phyloP scores from a whole-genome alignment of 2,329 filamentous ascomycete genomes.

The Aspergillus tubingensis region DNA sequence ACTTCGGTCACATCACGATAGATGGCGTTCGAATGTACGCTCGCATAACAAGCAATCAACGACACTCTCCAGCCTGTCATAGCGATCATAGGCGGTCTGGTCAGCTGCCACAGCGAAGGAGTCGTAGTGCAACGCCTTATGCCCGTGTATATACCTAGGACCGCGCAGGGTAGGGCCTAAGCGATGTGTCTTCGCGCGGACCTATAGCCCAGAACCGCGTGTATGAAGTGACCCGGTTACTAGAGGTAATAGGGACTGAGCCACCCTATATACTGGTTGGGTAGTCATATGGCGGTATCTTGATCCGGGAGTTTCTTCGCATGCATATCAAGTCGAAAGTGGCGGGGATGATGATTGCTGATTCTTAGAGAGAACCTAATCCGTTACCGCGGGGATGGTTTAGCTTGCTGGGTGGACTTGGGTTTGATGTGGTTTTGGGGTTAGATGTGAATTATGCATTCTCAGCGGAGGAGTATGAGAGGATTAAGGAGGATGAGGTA shows the following conservation, averaged over 20 bases:
- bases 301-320: not conserved
- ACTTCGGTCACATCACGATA: not conserved
- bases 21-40: not conserved
- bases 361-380: not conserved
- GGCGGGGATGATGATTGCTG: not conserved
- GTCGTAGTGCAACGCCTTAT: not conserved
- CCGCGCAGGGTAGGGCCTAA: not conserved
- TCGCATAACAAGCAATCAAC: not conserved
- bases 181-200: not conserved
- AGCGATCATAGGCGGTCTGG: not conserved
- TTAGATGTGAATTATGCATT: not conserved
- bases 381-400: not conserved
- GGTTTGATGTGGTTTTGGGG: not conserved
- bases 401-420: not conserved
- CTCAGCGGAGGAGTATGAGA: not conserved
- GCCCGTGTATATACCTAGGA: not conserved
- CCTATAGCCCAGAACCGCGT: not conserved
- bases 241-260: not conserved
- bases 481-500: not conserved
- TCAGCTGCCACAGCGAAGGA: not conserved
- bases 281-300: not conserved
- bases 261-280: not conserved
- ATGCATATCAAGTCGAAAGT: not conserved
- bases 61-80: not conserved
- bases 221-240: not conserved